Evolutionary conservation across 306 rosid genomes (phyloP).

Genomic region (Styphnolobium japonicum): DNA sequence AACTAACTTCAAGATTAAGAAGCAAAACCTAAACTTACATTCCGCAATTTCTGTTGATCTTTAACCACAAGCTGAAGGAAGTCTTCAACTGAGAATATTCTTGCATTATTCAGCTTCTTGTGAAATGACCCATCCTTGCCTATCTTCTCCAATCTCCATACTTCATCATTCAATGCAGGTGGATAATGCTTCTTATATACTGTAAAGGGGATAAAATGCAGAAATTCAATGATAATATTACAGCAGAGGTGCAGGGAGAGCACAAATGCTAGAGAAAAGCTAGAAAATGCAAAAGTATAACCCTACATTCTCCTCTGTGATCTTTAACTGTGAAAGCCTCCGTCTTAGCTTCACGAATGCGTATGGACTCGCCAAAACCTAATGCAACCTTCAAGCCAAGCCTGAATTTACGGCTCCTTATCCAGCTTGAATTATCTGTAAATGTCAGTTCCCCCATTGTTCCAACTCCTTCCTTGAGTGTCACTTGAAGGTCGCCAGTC

Average conservation of each 20-base stretch:
- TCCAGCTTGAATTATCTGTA: slow-evolving; percentile 99
- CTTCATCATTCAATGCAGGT: slow-evolving; percentile 81
- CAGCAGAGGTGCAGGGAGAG: background rate
- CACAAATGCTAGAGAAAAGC: slow-evolving; percentile 10
- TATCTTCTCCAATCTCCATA: slow-evolving; percentile 97
- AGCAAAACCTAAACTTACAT: slow-evolving; percentile 52
- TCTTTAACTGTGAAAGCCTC: slow-evolving; percentile 99
- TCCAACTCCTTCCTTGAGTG: slow-evolving; percentile 97
- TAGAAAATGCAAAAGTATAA: slow-evolving; percentile 22
- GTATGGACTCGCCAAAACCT: slow-evolving; percentile 76
- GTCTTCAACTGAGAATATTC: slow-evolving; percentile 66
- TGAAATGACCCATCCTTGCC: slow-evolving; percentile 99
- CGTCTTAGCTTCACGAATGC: slow-evolving; percentile 93
- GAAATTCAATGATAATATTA: background rate
- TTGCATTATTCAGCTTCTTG: slow-evolving; percentile 63
- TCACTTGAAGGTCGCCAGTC: slow-evolving; percentile 87
- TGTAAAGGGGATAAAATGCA: slow-evolving; percentile 39
- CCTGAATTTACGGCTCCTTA: slow-evolving; percentile 96
- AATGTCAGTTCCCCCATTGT: slow-evolving; percentile 88
- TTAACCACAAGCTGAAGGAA: slow-evolving; percentile 88
- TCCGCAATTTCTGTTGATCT: slow-evolving; percentile 72
- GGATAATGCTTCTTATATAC: slow-evolving; percentile 99
- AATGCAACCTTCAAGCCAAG: slow-evolving; percentile 85
- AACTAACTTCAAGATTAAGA: slow-evolving; percentile 25
- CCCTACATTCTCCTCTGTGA: slow-evolving; percentile 98